Evolutionary conservation across 2,329 filamentous ascomycete genomes (phyloP), one percentile per base, ranked within the genome.

Genomic region (Xylaria sp.): DNA sequence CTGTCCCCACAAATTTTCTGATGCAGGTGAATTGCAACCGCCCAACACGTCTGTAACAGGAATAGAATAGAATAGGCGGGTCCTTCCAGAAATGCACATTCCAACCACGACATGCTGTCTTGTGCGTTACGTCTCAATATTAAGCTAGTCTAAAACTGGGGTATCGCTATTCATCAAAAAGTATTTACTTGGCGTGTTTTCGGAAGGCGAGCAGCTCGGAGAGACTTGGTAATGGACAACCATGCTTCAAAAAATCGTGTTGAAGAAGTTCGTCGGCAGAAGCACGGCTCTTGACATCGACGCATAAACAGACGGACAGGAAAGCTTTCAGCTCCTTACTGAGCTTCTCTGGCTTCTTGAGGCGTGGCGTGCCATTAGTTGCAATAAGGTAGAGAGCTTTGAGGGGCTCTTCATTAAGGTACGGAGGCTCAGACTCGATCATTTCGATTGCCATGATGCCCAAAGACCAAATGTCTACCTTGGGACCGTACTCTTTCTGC

Each of bases 391-490:
- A 99, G 49, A 99, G 85, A 7, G 95, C 95, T 83, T 98, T 98
- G 60, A 99, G 86, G 0, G 95, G 95, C 78, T 98, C 94, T 79
- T 98, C 95, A 79, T 98, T 98, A 38, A 98, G 87, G 77, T 99
- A 99, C 0, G 95, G 95, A 5, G 95, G 95, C 78, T 99, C 95
- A 17, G 92, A 96, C 77, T 99, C 95, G 74, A 98, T 98, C 95
- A 99, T 97, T 79, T 99, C 95, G 73, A 99, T 98, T 23, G 95
- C 94, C 95, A 98, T 99, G 80, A 99, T 99, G 74, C 95, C 95
- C 65, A 99, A 83, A 31, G 94, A 97, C 95, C 95, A 99, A 75
- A 98, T 97, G 75, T 99, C 95, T 66, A 98, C 95, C 83, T 98
- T 98, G 74, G 92, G 91, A 40, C 94, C 95, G 74, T 99, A 99